Base-by-base conservation (phyloP, 2,329 filamentous ascomycete genomes). In the Ascochyta viciae-villosae region DNA sequence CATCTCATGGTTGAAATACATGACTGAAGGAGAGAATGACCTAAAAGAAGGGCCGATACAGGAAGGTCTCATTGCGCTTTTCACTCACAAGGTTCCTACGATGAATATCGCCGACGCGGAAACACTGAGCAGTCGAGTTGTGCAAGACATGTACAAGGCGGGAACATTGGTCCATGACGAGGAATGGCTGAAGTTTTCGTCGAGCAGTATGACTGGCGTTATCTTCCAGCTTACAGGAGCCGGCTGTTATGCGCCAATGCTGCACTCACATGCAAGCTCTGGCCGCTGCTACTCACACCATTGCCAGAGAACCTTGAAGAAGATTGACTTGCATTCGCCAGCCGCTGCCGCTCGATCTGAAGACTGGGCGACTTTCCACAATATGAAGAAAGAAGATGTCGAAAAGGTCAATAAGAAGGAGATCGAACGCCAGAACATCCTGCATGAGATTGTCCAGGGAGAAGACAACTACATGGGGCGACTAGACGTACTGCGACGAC, bases 31-130 rank as follows among this genome's bases (percentile, higher is more conserved):
- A 35, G 94, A 97, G 70, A 87, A 89, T 10, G 92, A 99, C 74
- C 79, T 99, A 42, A 92, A 90, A 72, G 86, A 90, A 70, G 90
- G 92, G 69, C 88, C 90, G 1, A 87, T 99, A 47, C 89, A 92
- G 55, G 93, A 98, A 64, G 93, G 91, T 2, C 82, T 99, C 38
- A 88, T 96, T 38, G 90, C 88, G 27, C 81, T 99, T 6, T 98
- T 99, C 74, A 96, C 91, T 1, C 86, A 91, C 77, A 98, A 97
- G 76, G 92, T 99, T 0, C 93, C 95, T 0, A 99, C 92, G 0
- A 97, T 99, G 92, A 98, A 99, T 67, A 94, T 95, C 38, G 93
- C 94, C 6, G 96, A 99, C 80, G 95, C 95, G 0, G 95, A 99
- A 74, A 89, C 88, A 1, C 81, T 99, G 47, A 91, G 91, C 59